Base-by-base conservation (phyloP, 805 yeast genomes). In the Candida loeiensis region DNA sequence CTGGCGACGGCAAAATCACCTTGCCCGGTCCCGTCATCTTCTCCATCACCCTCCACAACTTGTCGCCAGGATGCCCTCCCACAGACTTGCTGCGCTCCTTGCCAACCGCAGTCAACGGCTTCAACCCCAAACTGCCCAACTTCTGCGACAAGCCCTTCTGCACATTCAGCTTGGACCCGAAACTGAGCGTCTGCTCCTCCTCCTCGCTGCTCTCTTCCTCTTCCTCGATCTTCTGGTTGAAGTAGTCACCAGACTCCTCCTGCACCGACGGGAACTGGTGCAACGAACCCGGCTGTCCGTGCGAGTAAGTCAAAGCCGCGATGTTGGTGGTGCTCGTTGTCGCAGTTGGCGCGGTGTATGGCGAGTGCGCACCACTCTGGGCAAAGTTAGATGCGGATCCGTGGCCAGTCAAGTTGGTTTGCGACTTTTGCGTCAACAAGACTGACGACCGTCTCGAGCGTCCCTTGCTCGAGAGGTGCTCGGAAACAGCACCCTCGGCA, bases 11-110 rank as follows among this genome's bases (percentile, higher is more conserved):
- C 47, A 69, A 62, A 28, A 93, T 84, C 9, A 82, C 88, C 49
- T 74, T 73, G 33, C 96, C 98, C 16, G 82, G 78, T 6, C 95
- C 91, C 1, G 95, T 83, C 69, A 90, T 73, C 45, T 74, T 73
- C 49, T 76, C 76, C 99, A 93, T 93, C 27, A 84, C 80, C 26
- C 79, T 77, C 98, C 98, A 91, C 43, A 93, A 69, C 40, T 71
- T 74, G 47, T 79, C 81, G 24, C 86, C 86, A 3, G 77, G 63
- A 29, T 58, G 54, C 20, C 12, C 20, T 3, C 20, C 28, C 29
- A 33, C 12, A 4, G 35, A 22, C 5, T 29, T 38, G 37, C 41
- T 38, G 20, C 40, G 19, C 19, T 51, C 40, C 26, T 56, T 53
- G 43, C 57, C 56, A 34, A 53, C 37, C 27, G 57, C 44, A 8